These are phyloP conservation scores for Monosporascus sp. DNA, from an alignment of 2,329 filamentous ascomycete species.

Conservation along the genomic window DNA sequence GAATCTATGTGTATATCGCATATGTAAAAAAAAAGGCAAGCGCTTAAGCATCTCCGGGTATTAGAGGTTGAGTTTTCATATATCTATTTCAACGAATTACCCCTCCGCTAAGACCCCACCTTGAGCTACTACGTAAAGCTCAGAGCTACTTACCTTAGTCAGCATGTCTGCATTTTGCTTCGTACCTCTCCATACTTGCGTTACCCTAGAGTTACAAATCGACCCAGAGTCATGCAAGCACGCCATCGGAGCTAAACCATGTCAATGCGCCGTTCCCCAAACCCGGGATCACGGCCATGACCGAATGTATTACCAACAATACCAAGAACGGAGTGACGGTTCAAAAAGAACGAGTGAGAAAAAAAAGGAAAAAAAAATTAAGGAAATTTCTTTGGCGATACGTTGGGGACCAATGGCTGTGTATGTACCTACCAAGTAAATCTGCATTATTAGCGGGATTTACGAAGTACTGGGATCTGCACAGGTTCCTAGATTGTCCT, in stretches of 20 bases:
- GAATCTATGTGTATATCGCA: no score
- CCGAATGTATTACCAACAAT: background rate
- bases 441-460: no score
- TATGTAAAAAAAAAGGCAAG: no score
- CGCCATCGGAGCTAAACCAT: background rate
- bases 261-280: background rate
- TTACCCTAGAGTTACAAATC: background rate
- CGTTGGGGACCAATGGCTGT: background rate
- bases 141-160: no score
- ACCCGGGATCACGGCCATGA: background rate
- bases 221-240: background rate
- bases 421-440: background rate
- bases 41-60: no score
- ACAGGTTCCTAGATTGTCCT: background rate
- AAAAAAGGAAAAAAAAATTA: background rate
- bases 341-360: background rate
- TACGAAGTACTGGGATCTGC: no score
- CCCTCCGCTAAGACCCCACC: no score
- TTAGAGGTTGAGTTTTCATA: no score
- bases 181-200: background rate
- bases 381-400: background rate
- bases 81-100: no score
- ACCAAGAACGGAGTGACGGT: background rate
- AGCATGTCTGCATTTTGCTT: no score
- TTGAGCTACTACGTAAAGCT: no score